These are phyloP conservation scores for Avena eriantha DNA, from an alignment of 176 grass and related monocot species.

Conservation along the genomic window DNA sequence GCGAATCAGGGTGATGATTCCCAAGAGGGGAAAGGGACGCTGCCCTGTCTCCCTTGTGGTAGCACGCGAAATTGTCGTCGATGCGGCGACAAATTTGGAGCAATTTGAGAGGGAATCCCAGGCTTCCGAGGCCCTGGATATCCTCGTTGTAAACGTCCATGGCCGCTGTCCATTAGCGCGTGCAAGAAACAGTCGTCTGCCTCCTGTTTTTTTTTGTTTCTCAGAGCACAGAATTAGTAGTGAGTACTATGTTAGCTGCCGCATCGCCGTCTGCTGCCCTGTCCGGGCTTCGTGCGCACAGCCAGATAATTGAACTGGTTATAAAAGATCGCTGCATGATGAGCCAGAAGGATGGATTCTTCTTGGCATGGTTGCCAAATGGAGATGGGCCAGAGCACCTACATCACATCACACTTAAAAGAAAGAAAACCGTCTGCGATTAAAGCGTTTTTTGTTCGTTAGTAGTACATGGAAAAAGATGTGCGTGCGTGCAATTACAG, in stretches of 20 bases:
- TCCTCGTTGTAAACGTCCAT: slow-evolving; percentile 21
- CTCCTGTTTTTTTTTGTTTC: background rate
- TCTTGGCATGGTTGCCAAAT: slow-evolving; percentile 29
- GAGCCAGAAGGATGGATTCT: background rate
- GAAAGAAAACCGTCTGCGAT: slow-evolving; percentile 13
- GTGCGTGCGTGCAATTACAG: background rate
- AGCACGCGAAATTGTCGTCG: slow-evolving; percentile 1
- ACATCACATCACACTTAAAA: background rate
- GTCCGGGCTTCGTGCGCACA: background rate
- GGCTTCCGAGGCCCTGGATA: background rate
- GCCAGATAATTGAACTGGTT: background rate
- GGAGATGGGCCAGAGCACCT: slow-evolving; percentile 1
- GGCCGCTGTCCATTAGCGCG: background rate
- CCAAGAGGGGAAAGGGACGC: background rate
- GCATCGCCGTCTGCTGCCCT: background rate
- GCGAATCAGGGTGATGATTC: background rate
- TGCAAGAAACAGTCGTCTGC: background rate
- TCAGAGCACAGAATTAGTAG: background rate
- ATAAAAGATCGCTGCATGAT: background rate
- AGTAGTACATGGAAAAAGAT: slow-evolving; percentile 5
- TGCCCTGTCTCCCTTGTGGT: slow-evolving; percentile 31
- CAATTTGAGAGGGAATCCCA: slow-evolving; percentile 1
- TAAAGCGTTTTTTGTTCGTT: background rate
- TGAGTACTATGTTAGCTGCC: background rate
- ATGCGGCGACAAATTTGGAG: slow-evolving; percentile 15